Evolutionary conservation across 495 filamentous ascomycete genomes (phyloP), one percentile per base, ranked within the genome.

Genomic region (Podospora conica): DNA sequence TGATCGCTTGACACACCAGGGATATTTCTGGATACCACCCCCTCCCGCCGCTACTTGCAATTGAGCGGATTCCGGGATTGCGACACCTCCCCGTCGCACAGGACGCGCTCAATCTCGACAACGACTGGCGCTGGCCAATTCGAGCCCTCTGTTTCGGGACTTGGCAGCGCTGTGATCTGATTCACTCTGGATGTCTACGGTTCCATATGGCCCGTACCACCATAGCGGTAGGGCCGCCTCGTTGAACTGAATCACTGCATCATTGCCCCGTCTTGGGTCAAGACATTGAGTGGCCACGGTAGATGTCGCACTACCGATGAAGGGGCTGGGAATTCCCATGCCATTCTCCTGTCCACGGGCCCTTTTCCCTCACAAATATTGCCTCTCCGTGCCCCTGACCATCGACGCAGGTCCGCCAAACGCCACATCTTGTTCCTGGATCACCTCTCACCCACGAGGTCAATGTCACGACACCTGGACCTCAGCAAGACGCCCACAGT

Each of bases 261-360:
- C 21, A 28, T 66, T 71, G 22, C 21, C 9, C 69, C 69, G 69
- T 71, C 69, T 71, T 71, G 68, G 60, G 69, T 63, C 64, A 67
- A 68, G 69, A 33, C 20, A 18, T 9, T 9, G 22, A 10, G 12
- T n/a, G 55, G 21, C 11, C 55, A 24, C 21, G 40, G 40, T n/a
- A 48, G 40, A 48, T n/a, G 40, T 8, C 11, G 40, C 40, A 48
- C 40, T 48, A 48, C 40, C 40, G 40, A 48, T 48, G 15, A 48
- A 48, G 40, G 40, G 40, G 40, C 18, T n/a, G 40, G 29, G 29
- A 2, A 3, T 10, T 31, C 10, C 10, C 29, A 31, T 9, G 40
- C 40, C 6, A 8, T 48, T 48, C 40, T n/a, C 9, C 9, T 48
- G 18, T n/a, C 5, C 40, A 48, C 0, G 6, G n/a, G 18, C 1